phyloP scores from a whole-genome alignment of 1,139 yeast genomes.

The Debaryomyces nepalensis region DNA sequence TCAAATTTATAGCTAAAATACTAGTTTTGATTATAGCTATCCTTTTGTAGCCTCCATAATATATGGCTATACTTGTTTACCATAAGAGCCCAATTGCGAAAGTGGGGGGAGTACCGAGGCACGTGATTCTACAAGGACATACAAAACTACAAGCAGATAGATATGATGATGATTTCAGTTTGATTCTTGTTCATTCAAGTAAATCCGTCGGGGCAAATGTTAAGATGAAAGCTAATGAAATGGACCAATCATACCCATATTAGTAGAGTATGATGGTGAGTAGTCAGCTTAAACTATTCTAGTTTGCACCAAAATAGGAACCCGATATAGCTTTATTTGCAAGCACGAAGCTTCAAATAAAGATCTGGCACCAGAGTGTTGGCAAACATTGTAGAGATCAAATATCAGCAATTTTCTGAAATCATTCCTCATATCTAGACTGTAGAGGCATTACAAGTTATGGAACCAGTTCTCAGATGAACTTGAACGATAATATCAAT shows the following conservation, averaged over 20 bases:
- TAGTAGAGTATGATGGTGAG: constrained; percentile 65
- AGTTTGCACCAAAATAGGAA: constrained; percentile 97
- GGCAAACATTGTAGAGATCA: constrained; percentile 61
- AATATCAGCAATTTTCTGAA: constrained; percentile 2
- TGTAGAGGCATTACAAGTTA: constrained; percentile 13
- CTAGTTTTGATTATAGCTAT: too few species aligned
- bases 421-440: constrained; percentile 3
- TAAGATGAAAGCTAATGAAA: constrained; percentile 52
- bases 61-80: too few species aligned
- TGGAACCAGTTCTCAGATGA: constrained; percentile 4
- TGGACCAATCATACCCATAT: constrained; percentile 65
- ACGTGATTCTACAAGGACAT: background rate
- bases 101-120: background rate
- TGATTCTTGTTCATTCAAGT: background rate
- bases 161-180: constrained; percentile 2
- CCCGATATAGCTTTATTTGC: constrained; percentile 57
- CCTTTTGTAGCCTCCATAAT: too few species aligned
- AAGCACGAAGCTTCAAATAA: constrained; percentile 18
- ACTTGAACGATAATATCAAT: constrained; percentile 26
- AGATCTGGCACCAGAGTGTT: constrained; percentile 92
- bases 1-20: too few species aligned
- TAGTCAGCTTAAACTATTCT: constrained; percentile 68
- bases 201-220: background rate
- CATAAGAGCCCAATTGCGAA: background rate
- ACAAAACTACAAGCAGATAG: background rate